Percentiles rank a stretch among this genome's conserved stretches.
Conservation (phyloP, 768 basidiomycete genomes). For the Lyophyllum semitale region DNA sequence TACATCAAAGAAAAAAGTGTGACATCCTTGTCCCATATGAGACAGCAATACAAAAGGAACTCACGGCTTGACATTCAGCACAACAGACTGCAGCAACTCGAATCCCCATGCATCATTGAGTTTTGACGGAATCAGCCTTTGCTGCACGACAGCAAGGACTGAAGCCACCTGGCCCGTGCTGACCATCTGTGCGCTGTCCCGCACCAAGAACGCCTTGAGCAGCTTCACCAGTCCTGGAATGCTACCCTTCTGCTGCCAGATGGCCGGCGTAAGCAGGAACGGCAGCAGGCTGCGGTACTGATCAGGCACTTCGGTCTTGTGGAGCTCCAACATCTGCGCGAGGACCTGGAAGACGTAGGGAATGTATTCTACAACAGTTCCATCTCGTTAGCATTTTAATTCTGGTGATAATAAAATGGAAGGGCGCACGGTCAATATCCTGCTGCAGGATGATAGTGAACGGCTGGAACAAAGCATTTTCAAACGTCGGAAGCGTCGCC, state of each 20-base stretch:
- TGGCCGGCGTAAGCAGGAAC: constrained; percentile 78
- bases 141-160: constrained; percentile 87
- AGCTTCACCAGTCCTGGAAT: constrained; percentile 92
- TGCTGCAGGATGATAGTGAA: constrained; percentile 88
- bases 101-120: constrained; percentile 90
- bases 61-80: constrained; percentile 74
- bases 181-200: constrained; percentile 71
- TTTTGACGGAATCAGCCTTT: constrained; percentile 85
- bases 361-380: constrained; percentile 74
- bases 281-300: constrained; percentile 81
- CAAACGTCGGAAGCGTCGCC: constrained; percentile 70
- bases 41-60: constrained; percentile 35
- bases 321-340: constrained; percentile 91
- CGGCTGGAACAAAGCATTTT: constrained; percentile 79
- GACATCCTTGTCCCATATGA: not conserved
- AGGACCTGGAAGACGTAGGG: constrained; percentile 98
- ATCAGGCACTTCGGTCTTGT: constrained; percentile 61
- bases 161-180: constrained; percentile 70
- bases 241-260: constrained; percentile 94
- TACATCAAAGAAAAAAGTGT: constrained; percentile 25
- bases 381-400: not conserved
- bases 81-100: constrained; percentile 80
- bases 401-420: not conserved
- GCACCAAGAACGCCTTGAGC: constrained; percentile 77
- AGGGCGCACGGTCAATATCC: constrained; percentile 82